These are phyloP conservation scores for Isabelozyma gotoi DNA, from an alignment of 805 yeast genomes.

Conservation along the genomic window DNA sequence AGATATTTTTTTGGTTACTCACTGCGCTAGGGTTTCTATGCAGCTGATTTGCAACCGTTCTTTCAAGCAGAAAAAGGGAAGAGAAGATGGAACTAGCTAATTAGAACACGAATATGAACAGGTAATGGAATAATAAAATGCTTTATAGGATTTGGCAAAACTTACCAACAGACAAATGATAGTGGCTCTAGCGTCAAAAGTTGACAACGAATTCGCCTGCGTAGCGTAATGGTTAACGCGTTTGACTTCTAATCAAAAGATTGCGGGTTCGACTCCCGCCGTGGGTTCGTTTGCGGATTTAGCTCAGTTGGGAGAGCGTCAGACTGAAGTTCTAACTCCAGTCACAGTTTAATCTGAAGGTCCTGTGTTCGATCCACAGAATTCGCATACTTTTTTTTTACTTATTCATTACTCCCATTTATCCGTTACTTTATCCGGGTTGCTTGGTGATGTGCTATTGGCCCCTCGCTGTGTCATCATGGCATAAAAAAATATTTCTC, in stretches of 20 bases:
- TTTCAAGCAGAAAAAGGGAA: too few species aligned
- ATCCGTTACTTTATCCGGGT: constrained; percentile 1
- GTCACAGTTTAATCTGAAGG: constrained; percentile 27
- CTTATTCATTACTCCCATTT: not conserved
- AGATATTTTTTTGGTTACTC: too few species aligned
- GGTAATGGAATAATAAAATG: too few species aligned
- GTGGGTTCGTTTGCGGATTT: constrained; percentile 37
- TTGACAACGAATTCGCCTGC: constrained; percentile 34
- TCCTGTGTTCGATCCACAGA: constrained; percentile 33
- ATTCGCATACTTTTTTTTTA: constrained; percentile 18
- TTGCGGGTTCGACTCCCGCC: constrained; percentile 64
- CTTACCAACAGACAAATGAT: too few species aligned
- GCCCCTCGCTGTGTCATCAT: too few species aligned
- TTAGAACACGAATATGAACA: too few species aligned
- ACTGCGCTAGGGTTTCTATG: too few species aligned
- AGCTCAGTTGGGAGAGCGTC: constrained; percentile 40
- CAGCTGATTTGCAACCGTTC: too few species aligned
- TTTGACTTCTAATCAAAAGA: constrained; percentile 67
- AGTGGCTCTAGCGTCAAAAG: not conserved
- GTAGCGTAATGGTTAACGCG: constrained; percentile 70
- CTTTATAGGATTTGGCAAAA: too few species aligned
- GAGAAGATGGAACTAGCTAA: too few species aligned
- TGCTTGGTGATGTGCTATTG: not conserved
- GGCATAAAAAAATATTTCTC: too few species aligned
- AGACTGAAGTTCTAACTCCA: constrained; percentile 29